Percentiles rank a stretch among this genome's conserved stretches.
Evolutionary conservation across 106 monocot genomes (phyloP).

Genomic region (Allium cepa): DNA sequence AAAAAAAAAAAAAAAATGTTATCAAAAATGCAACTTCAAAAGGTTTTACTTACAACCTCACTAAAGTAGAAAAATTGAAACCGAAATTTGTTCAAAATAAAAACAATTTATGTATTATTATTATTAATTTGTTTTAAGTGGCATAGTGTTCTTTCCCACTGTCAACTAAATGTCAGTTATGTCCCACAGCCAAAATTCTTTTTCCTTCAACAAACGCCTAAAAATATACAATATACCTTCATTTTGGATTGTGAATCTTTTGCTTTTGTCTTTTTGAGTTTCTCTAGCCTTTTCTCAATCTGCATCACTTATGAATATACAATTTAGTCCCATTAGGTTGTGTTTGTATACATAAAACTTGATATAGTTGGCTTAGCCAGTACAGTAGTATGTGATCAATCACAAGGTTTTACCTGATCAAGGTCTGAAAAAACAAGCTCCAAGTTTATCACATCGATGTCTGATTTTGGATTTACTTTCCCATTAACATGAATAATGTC

Average conservation of each 20-base stretch:
- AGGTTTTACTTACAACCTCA: too few species aligned
- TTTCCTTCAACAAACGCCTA: too few species aligned
- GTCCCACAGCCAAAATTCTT: too few species aligned
- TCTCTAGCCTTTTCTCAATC: conserved; percentile 96
- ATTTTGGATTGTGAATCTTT: conserved; percentile 79
- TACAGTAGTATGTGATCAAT: background rate
- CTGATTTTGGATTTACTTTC: conserved; percentile 94
- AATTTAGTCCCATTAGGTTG: conserved; percentile 21
- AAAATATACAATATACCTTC: conserved; percentile 39
- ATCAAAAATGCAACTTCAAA: too few species aligned
- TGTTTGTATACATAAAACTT: background rate
- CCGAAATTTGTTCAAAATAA: too few species aligned
- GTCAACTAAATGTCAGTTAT: too few species aligned
- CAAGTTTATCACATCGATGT: conserved; percentile 97
- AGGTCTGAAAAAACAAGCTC: conserved; percentile 98
- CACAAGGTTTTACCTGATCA: conserved; percentile 76
- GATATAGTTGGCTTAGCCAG: background rate
- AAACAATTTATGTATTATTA: too few species aligned
- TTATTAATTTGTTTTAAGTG: too few species aligned
- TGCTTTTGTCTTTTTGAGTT: conserved; percentile 84
- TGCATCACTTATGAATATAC: conserved; percentile 34
- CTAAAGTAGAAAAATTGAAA: too few species aligned
- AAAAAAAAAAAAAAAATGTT: too few species aligned
- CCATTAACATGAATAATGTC: conserved; percentile 98
- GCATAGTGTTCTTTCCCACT: too few species aligned